These are phyloP conservation scores for Scheffersomyces stipitis DNA, from an alignment of 805 yeast species.

Conservation along the genomic window DNA sequence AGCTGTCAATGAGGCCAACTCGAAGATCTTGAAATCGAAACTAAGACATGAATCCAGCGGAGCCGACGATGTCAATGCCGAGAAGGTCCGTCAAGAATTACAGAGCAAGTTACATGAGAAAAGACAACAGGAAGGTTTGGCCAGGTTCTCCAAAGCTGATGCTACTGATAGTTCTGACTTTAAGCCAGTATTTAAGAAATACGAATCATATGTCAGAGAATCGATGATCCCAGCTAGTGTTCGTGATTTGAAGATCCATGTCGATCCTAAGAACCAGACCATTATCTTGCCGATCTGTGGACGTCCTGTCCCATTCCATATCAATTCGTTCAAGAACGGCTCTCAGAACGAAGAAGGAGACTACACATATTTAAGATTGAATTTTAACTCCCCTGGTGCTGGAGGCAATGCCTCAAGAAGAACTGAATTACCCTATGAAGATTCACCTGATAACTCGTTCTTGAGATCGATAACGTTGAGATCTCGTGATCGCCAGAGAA, in stretches of 20 bases:
- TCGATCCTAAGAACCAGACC: conserved; percentile 85
- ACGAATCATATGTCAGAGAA: conserved; percentile 92
- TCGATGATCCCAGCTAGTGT: conserved; percentile 85
- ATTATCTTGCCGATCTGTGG: conserved; percentile 90
- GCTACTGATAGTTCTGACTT: conserved; percentile 62
- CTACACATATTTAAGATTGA: conserved; percentile 83
- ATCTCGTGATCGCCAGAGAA: conserved; percentile 86
- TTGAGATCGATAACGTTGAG: conserved; percentile 84
- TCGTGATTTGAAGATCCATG: conserved; percentile 79
- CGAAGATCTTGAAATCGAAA: conserved; percentile 75
- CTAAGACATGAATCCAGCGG: conserved; percentile 72
- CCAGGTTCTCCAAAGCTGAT: conserved; percentile 77
- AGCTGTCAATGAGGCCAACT: conserved; percentile 37
- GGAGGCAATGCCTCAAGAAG: conserved; percentile 68
- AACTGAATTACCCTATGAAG: conserved; percentile 88
- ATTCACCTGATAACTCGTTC: conserved; percentile 80
- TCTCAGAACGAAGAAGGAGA: conserved; percentile 96
- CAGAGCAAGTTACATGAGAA: conserved; percentile 82
- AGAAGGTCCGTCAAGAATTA: conserved; percentile 75
- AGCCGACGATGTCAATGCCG: conserved; percentile 69
- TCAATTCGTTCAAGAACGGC: conserved; percentile 90
- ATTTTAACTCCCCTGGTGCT: conserved; percentile 90
- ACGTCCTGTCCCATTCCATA: conserved; percentile 97
- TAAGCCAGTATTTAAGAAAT: conserved; percentile 80
- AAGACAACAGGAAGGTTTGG: conserved; percentile 82